phyloP scores from a whole-genome alignment of 192 early-diverging fungal species.

The Dissophora ornata region DNA sequence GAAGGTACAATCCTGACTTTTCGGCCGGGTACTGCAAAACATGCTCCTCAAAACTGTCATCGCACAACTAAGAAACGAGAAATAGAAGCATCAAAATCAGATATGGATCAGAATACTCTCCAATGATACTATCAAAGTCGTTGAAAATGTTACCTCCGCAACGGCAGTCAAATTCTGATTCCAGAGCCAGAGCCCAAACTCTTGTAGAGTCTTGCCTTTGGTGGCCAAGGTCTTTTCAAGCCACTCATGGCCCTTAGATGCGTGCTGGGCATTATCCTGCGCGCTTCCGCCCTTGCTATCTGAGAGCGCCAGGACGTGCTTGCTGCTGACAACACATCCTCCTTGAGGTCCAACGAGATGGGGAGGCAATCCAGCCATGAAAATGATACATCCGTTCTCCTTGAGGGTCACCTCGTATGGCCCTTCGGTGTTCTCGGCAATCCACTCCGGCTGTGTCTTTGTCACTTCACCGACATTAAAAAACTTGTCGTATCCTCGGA shows the following conservation, averaged over 20 bases:
- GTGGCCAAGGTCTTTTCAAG: constrained; percentile 69
- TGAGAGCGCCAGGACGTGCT: constrained; percentile 73
- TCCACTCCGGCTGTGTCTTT: constrained; percentile 65
- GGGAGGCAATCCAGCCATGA: constrained; percentile 66
- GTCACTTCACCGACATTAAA: constrained; percentile 84
- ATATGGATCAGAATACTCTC: too few species aligned
- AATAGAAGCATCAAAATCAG: not conserved
- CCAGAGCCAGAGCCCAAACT: constrained; percentile 80
- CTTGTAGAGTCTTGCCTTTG: constrained; percentile 66
- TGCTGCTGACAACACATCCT: constrained; percentile 86
- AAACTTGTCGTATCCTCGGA: constrained; percentile 98
- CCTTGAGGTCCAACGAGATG: constrained; percentile 63
- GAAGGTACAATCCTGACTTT: constrained; percentile 85
- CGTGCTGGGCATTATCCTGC: constrained; percentile 60
- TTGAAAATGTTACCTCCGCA: constrained; percentile 82
- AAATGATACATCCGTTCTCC: constrained; percentile 97
- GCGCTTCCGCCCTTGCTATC: constrained; percentile 3
- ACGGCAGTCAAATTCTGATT: constrained; percentile 84
- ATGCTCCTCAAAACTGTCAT: constrained; percentile 97
- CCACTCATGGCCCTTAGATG: constrained; percentile 78
- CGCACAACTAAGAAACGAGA: constrained; percentile 73
- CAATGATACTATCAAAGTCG: too few species aligned
- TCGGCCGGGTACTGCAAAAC: constrained; percentile 87
- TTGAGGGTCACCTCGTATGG: constrained; percentile 95
- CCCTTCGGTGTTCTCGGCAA: constrained; percentile 72